Conservation (phyloP, 441 rosid genomes). For the Hypseocharis bilobata region DNA sequence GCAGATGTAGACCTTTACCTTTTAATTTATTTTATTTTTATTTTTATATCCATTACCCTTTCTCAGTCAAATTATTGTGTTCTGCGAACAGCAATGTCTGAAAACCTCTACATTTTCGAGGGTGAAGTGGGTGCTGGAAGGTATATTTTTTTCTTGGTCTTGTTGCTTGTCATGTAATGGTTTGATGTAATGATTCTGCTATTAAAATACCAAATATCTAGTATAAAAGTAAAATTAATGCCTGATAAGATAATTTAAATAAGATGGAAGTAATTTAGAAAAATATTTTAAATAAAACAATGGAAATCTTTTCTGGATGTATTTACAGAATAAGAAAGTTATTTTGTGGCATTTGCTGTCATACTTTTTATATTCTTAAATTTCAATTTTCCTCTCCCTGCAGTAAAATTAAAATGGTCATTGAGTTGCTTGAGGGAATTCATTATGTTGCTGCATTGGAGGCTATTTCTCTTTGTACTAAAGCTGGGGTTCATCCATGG, state of each 20-base stretch:
- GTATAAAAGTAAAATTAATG: not conserved
- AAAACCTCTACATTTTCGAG: slow-evolving; percentile 57
- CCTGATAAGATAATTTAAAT: slow-evolving; percentile 1
- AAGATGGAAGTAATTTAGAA: too few relatives aligned
- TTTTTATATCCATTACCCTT: not conserved
- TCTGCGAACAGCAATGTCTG: slow-evolving; percentile 58
- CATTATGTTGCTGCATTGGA: slow-evolving; percentile 84
- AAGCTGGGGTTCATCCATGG: slow-evolving; percentile 80
- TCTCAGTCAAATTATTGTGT: slow-evolving; percentile 19
- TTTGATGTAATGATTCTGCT: not conserved
- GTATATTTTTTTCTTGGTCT: slow-evolving; percentile 36
- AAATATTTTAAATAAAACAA: not conserved
- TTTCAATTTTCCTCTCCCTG: slow-evolving; percentile 16
- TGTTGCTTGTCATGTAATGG: not conserved
- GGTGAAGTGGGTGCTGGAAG: slow-evolving; percentile 83
- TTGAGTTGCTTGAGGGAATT: slow-evolving; percentile 75
- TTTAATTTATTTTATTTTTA: not conserved
- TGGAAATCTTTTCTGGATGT: not conserved
- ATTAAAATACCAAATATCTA: slow-evolving; percentile 1
- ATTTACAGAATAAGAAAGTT: not conserved
- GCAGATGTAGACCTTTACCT: not conserved
- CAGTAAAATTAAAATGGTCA: slow-evolving; percentile 77
- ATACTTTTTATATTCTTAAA: slow-evolving; percentile 10
- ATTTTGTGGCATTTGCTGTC: slow-evolving; percentile 9
- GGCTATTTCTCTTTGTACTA: slow-evolving; percentile 69